Evolutionary conservation across 306 rosid genomes (phyloP), one percentile per base, ranked within the genome.

Genomic region (Aeschynomene evenia): DNA sequence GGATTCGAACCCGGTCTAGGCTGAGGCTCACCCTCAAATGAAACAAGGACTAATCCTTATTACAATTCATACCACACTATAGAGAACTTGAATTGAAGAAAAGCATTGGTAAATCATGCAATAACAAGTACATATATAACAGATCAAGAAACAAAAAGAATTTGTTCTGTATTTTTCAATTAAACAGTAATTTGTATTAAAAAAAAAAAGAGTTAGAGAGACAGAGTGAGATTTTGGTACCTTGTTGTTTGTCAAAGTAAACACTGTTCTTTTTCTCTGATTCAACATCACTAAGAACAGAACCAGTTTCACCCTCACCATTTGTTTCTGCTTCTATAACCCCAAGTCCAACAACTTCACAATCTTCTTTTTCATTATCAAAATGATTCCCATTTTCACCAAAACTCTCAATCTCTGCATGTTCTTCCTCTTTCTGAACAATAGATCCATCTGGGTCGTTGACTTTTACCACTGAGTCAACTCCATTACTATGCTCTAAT

Each of bases 221-320:
- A 16, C 1, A 10, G 18, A 37, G 63, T 15, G 52, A 6, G 3
- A 63, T 28, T 53, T 22, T 13, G 23, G 21, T 68, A 83, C 84
- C 84, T 80, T 68, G 64, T 59, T 59, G 70, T 18, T 80, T 51
- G 57, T 80, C 80, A 63, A 76, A 72, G 77, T 70, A 63, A 79
- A 77, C 75, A 71, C 68, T 64, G 53, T 52, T 68, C 20, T 15
- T 43, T 45, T 75, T 45, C 62, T 78, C 60, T 0, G 52, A 60
- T n/a, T 40, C 56, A 53, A 40, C 56, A 66, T 19, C 43, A 57
- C 18, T 9, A 59, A 37, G 13, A 45, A 24, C 56, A 24, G 28
- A 22, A 68, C 29, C 68, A 54, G 13, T 34, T 64, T 58, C 8
- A 48, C 40, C 54, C 49, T 70, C 77, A 46, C 67, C 79, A 64